Percentiles rank a stretch among this genome's conserved stretches.
phyloP scores from a whole-genome alignment of 2,329 filamentous ascomycete genomes.

The Zarea fungicola region DNA sequence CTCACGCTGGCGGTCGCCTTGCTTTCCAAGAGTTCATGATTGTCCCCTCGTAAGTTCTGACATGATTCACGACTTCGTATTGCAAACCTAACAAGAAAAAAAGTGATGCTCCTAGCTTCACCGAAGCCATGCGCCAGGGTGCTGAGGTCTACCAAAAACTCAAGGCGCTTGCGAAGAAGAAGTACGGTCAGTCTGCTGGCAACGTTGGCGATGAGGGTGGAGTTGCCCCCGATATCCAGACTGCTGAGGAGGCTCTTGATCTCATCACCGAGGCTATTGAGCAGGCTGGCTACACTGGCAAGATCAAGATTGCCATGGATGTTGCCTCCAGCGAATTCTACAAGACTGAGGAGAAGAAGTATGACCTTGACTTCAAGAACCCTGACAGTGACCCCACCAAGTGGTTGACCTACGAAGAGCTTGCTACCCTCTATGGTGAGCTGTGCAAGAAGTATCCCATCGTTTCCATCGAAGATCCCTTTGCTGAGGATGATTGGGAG shows the following conservation, averaged over 20 bases:
- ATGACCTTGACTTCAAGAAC: conserved; percentile 99
- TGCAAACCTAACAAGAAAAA: conserved; percentile 11
- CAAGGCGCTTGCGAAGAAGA: conserved; percentile 96
- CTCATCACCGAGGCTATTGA: conserved; percentile 94
- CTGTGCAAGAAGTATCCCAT: conserved; percentile 96
- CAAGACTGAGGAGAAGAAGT: conserved; percentile 96
- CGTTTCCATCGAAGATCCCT: conserved; percentile 97
- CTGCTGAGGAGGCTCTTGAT: conserved; percentile 90
- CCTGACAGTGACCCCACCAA: conserved; percentile 91
- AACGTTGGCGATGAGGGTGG: conserved; percentile 99
- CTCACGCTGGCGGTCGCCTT: conserved; percentile 93
- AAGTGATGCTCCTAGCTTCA: conserved; percentile 81
- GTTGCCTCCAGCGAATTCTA: conserved; percentile 99
- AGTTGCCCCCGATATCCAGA: conserved; percentile 98
- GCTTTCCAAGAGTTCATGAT: conserved; percentile 98
- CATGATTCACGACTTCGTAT: conserved; percentile 11
- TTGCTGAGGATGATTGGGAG: conserved; percentile 99
- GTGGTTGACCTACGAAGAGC: conserved; percentile 98
- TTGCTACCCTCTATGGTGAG: conserved; percentile 83
- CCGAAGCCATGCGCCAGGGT: conserved; percentile 93
- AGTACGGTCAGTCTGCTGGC: conserved; percentile 96
- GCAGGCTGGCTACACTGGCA: conserved; percentile 88
- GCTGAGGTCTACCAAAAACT: conserved; percentile 98
- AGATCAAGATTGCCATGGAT: conserved; percentile 98
- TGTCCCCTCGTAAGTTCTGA: conserved; percentile 65